A percentile compares a stretch with the other conserved stretches of the same genome.
These are phyloP conservation scores for Pachysolen tannophilus DNA, from an alignment of 805 yeast genomes.

Conservation along the genomic window DNA sequence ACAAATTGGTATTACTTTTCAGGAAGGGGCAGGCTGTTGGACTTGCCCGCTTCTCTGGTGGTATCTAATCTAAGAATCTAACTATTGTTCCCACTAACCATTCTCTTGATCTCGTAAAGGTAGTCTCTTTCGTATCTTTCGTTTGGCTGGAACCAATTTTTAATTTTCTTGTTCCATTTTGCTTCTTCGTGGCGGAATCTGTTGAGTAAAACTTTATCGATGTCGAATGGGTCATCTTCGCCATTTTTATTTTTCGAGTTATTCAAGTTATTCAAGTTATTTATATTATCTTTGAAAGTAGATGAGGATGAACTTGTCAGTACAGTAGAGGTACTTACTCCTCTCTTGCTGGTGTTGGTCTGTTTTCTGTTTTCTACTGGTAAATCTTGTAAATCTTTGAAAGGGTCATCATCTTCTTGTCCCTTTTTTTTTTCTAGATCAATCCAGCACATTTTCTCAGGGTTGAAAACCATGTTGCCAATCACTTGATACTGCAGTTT, in stretches of 20 bases:
- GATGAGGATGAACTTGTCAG: slow-evolving; percentile 1
- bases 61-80: not conserved
- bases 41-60: too few relatives aligned
- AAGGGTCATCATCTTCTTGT: slow-evolving; percentile 34
- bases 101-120: slow-evolving; percentile 7
- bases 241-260: not conserved
- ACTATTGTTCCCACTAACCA: slow-evolving; percentile 5
- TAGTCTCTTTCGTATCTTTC: slow-evolving; percentile 3
- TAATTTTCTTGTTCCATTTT: slow-evolving; percentile 27
- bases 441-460: slow-evolving; percentile 52
- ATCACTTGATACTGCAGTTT: slow-evolving; percentile 31
- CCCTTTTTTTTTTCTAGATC: slow-evolving; percentile 31
- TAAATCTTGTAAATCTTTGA: slow-evolving; percentile 43
- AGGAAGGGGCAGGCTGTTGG: too few relatives aligned
- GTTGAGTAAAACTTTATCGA: slow-evolving; percentile 19
- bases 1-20: too few relatives aligned
- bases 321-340: slow-evolving; percentile 9
- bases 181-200: slow-evolving; percentile 23
- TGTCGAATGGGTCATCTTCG: slow-evolving; percentile 12
- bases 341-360: not conserved
- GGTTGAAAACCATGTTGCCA: slow-evolving; percentile 54
- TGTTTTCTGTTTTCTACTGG: slow-evolving; percentile 10
- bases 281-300: too few relatives aligned
- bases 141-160: slow-evolving; percentile 23
- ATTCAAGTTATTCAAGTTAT: too few relatives aligned